Percentiles rank a stretch among this genome's conserved stretches.
Evolutionary conservation across 2,329 filamentous ascomycete genomes (phyloP).

Genomic region (Cadophora gregata): DNA sequence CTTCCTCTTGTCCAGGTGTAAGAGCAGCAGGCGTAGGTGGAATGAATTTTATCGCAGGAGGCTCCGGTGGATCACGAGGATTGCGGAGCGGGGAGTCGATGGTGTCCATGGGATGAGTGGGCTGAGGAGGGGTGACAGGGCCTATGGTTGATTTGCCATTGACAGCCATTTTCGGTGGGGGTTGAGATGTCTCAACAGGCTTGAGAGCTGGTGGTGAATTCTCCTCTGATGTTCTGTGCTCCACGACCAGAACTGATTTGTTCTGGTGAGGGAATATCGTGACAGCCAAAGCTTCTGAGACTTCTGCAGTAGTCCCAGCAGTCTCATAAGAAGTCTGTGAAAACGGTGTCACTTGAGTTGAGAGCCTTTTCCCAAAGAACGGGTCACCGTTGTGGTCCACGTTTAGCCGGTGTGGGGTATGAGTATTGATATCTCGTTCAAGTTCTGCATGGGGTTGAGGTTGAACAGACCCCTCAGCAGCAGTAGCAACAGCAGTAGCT

Average conservation of each 20-base stretch:
- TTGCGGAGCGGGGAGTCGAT: conserved; percentile 68
- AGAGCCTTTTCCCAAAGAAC: conserved; percentile 58
- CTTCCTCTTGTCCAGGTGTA: conserved; percentile 60
- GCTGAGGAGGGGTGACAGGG: conserved; percentile 60
- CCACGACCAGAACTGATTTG: conserved; percentile 64
- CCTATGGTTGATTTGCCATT: conserved; percentile 48
- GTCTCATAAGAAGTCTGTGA: conserved; percentile 64
- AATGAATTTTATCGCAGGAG: conserved; percentile 64
- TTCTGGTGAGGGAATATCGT: conserved; percentile 70
- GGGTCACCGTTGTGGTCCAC: conserved; percentile 60
- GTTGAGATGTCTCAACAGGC: conserved; percentile 26
- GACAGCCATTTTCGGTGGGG: conserved; percentile 34
- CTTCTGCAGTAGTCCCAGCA: conserved; percentile 64
- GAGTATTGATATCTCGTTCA: conserved; percentile 30
- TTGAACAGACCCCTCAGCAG: conserved; percentile 18
- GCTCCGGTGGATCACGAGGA: conserved; percentile 63
- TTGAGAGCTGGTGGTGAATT: conserved; percentile 26
- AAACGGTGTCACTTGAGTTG: conserved; percentile 65
- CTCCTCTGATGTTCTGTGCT: conserved; percentile 36
- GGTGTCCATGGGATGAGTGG: conserved; percentile 54
- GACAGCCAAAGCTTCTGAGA: conserved; percentile 67
- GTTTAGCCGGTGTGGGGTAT: conserved; percentile 38
- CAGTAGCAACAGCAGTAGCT: conserved; percentile 15
- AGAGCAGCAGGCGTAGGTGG: conserved; percentile 66
- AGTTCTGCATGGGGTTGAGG: conserved; percentile 17